A percentile compares a stretch with the other conserved stretches of the same genome.
Conservation (phyloP, 2,329 filamentous ascomycete species). For the Neofusicoccum laricinum region DNA sequence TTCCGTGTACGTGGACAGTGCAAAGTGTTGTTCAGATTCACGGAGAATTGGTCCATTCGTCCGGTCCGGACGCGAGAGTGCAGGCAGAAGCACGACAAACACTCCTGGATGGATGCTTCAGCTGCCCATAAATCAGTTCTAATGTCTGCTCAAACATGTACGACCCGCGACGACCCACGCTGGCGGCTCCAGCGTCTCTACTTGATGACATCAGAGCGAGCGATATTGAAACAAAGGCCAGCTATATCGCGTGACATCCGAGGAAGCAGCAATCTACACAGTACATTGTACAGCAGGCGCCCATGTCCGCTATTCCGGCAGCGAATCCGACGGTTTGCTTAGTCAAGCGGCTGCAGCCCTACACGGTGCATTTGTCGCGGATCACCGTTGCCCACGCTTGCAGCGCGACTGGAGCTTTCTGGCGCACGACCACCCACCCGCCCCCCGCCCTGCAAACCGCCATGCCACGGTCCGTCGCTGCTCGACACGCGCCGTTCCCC, state of each 20-base stretch:
- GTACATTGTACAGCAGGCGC: neutral
- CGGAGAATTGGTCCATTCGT: too few relatives aligned
- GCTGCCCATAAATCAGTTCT: too few relatives aligned
- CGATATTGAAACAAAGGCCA: too few relatives aligned
- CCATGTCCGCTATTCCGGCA: neutral
- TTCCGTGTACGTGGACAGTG: neutral
- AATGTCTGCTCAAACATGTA: too few relatives aligned
- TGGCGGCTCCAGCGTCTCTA: too few relatives aligned
- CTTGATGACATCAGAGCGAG: too few relatives aligned
- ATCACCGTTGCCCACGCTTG: neutral
- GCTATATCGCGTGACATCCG: neutral
- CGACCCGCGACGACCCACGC: too few relatives aligned
- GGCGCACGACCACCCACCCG: neutral
- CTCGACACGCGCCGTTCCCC: too few relatives aligned
- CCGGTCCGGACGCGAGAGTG: too few relatives aligned
- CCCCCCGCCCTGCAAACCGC: neutral
- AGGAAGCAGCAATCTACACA: neutral
- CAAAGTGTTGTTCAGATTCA: neutral
- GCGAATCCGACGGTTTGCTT: slow-evolving; percentile 6
- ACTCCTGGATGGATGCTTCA: too few relatives aligned
- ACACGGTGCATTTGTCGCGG: neutral
- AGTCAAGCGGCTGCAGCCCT: slow-evolving; percentile 9
- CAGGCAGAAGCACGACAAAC: too few relatives aligned
- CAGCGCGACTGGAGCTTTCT: too few relatives aligned
- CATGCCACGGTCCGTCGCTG: neutral